Evolutionary conservation across 768 basidiomycete species (phyloP).

Genomic region (Clavulina sp.): DNA sequence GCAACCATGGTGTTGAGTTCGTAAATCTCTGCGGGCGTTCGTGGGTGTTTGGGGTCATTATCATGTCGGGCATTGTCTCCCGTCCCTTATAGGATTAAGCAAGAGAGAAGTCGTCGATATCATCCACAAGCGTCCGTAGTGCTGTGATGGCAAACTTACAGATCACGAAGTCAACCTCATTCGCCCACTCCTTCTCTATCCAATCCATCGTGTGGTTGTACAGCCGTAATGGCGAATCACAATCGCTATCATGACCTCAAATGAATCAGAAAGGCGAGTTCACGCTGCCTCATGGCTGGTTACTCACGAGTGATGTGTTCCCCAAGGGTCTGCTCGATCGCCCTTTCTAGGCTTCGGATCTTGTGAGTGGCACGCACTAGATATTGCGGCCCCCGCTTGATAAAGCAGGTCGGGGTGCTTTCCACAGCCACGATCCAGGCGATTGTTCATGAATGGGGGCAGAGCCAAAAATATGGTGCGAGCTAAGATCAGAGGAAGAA

Average conservation of each 20-base stretch:
- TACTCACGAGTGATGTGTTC: conserved; percentile 48
- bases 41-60: conserved; percentile 63
- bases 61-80: conserved; percentile 33
- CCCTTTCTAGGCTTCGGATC: conserved; percentile 34
- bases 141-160: conserved; percentile 29
- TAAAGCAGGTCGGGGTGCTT: conserved; percentile 64
- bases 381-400: conserved; percentile 28
- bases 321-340: conserved; percentile 38
- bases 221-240: conserved; percentile 67
- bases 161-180: conserved; percentile 79
- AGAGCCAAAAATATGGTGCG: background rate
- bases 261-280: background rate
- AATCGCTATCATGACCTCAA: conserved; percentile 30
- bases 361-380: conserved; percentile 49
- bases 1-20: conserved; percentile 49
- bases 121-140: background rate
- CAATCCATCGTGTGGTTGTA: conserved; percentile 70
- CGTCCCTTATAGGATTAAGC: conserved; percentile 16
- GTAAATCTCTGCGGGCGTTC: conserved; percentile 66
- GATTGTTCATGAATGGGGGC: background rate
- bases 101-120: conserved; percentile 5
- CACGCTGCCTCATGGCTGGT: background rate
- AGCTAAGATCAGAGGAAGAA: background rate
- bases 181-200: conserved; percentile 60
- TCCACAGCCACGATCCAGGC: background rate